Base-by-base conservation (phyloP, 1,139 yeast species). In the Geotrichum europaeum region DNA sequence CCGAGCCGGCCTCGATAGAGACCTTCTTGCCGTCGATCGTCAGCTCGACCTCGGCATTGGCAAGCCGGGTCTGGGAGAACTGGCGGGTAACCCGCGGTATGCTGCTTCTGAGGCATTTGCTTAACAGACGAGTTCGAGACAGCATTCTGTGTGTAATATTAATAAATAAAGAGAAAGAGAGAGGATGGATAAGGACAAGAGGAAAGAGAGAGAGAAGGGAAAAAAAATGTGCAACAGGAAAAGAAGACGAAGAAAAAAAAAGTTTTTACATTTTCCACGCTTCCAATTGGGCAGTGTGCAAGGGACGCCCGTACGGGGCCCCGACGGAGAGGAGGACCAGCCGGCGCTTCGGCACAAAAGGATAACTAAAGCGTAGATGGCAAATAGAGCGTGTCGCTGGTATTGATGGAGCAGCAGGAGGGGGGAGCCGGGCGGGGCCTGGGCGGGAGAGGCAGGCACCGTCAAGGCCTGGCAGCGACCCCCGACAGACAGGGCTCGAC, bases 1-100 rank as follows among this genome's bases (percentile, higher is more conserved):
- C 87, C 52, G 96, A 83, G 5, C 96, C 96, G 56, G 92, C 92
- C 75, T 89, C 96, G 66, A 89, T 85, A 64, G 82, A 79, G 57
- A 89, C 94, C 62, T 83, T 81, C 67, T 82, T 82, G 60, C 96
- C 95, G 74, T 89, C 96, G 62, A 89, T 79, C 52, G 89, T 87
- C 62, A 89, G 83, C 65, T 82, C 84, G 55, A 89, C 94, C 58
- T 87, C 92, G 47, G 84, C 84, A 28, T 65, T 64, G 24, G 66
- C 66, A 13, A 65, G 59, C 12, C 66, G 55, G 25, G 75, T 63
- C 20, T 67, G 56, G 45, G 75, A 67, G 66, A 77, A 76, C 53
- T 69, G 64, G 49, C 58, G 49, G 51, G 56, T 30, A 10, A 49
- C 57, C 55, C 61, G 64, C 54, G 60, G 58, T 56, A 53, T 54